A percentile compares a stretch with the other conserved stretches of the same genome.
Evolutionary conservation across 2,329 filamentous ascomycete genomes (phyloP).

Genomic region (Teratosphaeria destructans): DNA sequence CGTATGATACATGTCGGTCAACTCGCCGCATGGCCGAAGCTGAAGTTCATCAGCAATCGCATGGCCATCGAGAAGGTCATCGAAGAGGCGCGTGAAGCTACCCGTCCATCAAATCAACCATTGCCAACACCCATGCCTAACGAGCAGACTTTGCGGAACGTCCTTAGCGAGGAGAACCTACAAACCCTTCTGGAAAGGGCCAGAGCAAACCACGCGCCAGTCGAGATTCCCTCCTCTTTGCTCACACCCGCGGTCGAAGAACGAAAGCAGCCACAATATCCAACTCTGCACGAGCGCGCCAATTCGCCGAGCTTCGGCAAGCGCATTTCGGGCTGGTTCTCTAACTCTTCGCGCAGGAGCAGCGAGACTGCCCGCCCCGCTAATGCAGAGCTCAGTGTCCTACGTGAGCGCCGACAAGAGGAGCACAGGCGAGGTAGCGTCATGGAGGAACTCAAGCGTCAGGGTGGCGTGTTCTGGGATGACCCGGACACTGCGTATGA

Average conservation of each 20-base stretch:
- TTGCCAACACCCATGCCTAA: slow-evolving; percentile 19
- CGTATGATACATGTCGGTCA: slow-evolving; percentile 86
- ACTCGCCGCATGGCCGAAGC: slow-evolving; percentile 78
- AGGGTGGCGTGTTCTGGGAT: slow-evolving; percentile 39
- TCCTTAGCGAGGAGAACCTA: slow-evolving; percentile 39
- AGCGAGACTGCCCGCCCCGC: not conserved
- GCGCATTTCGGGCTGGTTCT: slow-evolving; percentile 21
- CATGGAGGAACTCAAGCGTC: slow-evolving; percentile 34
- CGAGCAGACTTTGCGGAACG: slow-evolving; percentile 16
- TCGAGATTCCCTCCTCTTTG: slow-evolving; percentile 18
- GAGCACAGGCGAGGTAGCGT: slow-evolving; percentile 23
- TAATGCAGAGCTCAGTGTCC: not conserved
- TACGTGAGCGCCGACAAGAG: not conserved
- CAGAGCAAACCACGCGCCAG: slow-evolving; percentile 17
- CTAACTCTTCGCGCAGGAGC: not conserved
- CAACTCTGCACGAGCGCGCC: slow-evolving; percentile 1
- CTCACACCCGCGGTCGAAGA: slow-evolving; percentile 12
- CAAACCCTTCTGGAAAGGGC: slow-evolving; percentile 29
- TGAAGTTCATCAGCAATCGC: slow-evolving; percentile 83
- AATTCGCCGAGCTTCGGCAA: slow-evolving; percentile 22
- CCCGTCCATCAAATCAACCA: slow-evolving; percentile 22
- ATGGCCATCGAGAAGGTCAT: slow-evolving; percentile 69
- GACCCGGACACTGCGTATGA: slow-evolving; percentile 22
- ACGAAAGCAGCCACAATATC: not conserved
- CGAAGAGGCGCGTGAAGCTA: slow-evolving; percentile 43